These are phyloP conservation scores for Oryza australiensis DNA, from an alignment of 176 grass and related monocot genomes.

Conservation along the genomic window DNA sequence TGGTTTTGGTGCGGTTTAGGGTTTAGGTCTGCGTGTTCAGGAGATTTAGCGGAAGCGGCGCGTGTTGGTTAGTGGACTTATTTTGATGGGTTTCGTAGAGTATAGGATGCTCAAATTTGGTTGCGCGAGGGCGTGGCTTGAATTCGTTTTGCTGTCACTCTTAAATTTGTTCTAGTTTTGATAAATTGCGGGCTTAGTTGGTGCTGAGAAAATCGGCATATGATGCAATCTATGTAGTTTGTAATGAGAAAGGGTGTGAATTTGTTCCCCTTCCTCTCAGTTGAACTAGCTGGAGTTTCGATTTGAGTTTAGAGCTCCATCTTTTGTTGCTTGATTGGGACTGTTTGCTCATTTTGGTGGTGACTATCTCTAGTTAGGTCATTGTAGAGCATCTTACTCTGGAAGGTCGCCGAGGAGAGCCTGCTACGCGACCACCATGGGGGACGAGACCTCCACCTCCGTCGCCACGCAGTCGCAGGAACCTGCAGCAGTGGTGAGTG, in stretches of 20 bases:
- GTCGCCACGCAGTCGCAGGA: constrained; percentile 25
- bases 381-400: constrained; percentile 51
- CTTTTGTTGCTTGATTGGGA: not conserved
- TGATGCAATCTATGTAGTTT: not conserved
- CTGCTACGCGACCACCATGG: constrained; percentile 55
- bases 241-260: not conserved
- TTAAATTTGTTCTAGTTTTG: not conserved
- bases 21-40: not conserved
- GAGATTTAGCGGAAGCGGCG: not conserved
- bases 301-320: not conserved
- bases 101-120: not conserved
- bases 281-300: not conserved
- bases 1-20: not conserved
- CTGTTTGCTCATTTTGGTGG: constrained; percentile 11
- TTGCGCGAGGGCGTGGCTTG: not conserved
- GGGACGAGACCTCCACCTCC: constrained; percentile 62
- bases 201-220: not conserved
- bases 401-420: constrained; percentile 1
- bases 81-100: not conserved
- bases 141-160: not conserved
- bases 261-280: not conserved
- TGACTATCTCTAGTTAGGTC: constrained; percentile 64
- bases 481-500: constrained; percentile 24
- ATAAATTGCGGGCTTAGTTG: not conserved
- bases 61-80: not conserved